A percentile compares a stretch with the other conserved stretches of the same genome.
These are phyloP conservation scores for Phytophthora chlamydospora DNA, from an alignment of 352 stramenopile species.

Conservation along the genomic window DNA sequence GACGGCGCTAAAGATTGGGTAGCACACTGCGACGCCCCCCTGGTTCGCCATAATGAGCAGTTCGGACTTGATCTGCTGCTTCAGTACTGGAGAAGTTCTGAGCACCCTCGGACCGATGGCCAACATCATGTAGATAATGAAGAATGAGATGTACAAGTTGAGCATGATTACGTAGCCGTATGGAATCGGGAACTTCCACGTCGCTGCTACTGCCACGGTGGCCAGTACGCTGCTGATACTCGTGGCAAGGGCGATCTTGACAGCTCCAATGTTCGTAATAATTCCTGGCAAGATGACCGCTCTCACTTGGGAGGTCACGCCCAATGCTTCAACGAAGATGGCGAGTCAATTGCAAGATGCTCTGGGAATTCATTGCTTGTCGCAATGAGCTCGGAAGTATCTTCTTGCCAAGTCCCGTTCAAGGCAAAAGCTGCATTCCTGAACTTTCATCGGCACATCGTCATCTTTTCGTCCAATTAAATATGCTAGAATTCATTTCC, in stretches of 20 bases:
- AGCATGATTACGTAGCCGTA: slow-evolving; percentile 18
- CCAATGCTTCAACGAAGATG: slow-evolving; percentile 3
- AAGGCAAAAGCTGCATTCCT: too few relatives aligned
- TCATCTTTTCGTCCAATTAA: too few relatives aligned
- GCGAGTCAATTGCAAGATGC: slow-evolving; percentile 1
- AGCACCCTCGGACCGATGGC: slow-evolving; percentile 3
- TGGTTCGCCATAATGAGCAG: slow-evolving; percentile 18
- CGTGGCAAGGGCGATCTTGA: slow-evolving; percentile 8
- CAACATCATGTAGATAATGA: slow-evolving; percentile 2
- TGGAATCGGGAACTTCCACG: slow-evolving; percentile 28
- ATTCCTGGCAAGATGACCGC: slow-evolving; percentile 6
- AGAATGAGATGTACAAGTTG: slow-evolving; percentile 3
- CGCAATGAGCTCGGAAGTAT: too few relatives aligned
- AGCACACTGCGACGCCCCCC: slow-evolving; percentile 8
- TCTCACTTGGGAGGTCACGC: slow-evolving; percentile 6
- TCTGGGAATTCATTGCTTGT: too few relatives aligned
- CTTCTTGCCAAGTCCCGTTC: too few relatives aligned
- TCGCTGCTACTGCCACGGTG: slow-evolving; percentile 4
- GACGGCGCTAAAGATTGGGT: slow-evolving; percentile 23
- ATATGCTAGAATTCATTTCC: too few relatives aligned
- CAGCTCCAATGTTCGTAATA: slow-evolving; percentile 3
- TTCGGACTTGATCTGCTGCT: slow-evolving; percentile 12
- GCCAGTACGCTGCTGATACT: neutral
- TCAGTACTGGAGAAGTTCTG: neutral
- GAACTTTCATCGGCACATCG: too few relatives aligned